These are phyloP conservation scores for Sclerotinia trifoliorum DNA, from an alignment of 2,329 filamentous ascomycete species.

Conservation along the genomic window DNA sequence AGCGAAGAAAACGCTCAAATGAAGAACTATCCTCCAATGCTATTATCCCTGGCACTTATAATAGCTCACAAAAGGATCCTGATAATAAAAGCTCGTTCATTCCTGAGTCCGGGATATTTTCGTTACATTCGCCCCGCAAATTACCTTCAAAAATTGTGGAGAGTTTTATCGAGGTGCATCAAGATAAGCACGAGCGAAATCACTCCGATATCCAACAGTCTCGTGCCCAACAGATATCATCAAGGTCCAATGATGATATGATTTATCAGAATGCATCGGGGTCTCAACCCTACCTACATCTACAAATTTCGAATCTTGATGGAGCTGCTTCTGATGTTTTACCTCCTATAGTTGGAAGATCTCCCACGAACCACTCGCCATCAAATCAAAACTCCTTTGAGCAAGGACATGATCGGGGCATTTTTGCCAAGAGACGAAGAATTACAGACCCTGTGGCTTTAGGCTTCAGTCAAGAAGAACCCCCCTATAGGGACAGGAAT, in stretches of 20 bases:
- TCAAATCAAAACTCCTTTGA: not conserved
- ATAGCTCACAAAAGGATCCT: conserved; percentile 10
- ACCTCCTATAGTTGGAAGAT: not conserved
- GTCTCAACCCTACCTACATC: not conserved
- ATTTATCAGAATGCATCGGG: not conserved
- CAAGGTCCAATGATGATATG: not conserved
- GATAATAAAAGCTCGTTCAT: not conserved
- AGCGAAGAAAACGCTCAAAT: not conserved
- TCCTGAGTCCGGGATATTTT: not conserved
- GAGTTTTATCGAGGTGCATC: not conserved
- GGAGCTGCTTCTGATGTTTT: not conserved
- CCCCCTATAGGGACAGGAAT: conserved; percentile 5
- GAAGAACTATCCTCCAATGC: conserved; percentile 25
- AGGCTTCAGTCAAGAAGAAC: conserved; percentile 20
- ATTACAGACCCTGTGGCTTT: not conserved
- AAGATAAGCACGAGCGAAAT: not conserved
- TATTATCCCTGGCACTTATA: conserved; percentile 31
- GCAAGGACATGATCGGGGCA: not conserved
- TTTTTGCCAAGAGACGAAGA: conserved; percentile 14
- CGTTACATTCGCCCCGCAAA: not conserved
- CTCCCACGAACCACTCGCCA: not conserved
- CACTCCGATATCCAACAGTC: not conserved
- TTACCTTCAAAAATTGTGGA: not conserved
- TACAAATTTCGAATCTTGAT: conserved; percentile 4
- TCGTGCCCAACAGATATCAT: not conserved